These are phyloP conservation scores for Barnettozyma siamensis DNA, from an alignment of 805 yeast genomes.

Conservation along the genomic window DNA sequence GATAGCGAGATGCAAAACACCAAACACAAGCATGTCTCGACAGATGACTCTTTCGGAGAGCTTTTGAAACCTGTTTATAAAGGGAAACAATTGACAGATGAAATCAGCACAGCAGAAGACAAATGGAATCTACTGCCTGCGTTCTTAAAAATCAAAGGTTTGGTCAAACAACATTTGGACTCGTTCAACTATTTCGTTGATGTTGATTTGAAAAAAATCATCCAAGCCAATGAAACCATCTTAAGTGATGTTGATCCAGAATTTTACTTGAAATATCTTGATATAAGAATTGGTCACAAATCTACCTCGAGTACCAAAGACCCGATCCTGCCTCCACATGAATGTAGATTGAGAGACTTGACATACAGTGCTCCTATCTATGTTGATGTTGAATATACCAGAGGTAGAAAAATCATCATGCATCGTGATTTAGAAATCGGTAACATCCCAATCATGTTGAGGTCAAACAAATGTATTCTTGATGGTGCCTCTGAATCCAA, in stretches of 20 bases:
- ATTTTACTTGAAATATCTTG: constrained; percentile 86
- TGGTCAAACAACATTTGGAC: constrained; percentile 95
- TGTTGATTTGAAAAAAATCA: constrained; percentile 85
- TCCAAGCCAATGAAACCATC: constrained; percentile 83
- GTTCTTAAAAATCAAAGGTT: constrained; percentile 88
- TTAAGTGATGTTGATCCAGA: constrained; percentile 96
- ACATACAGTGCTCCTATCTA: constrained; percentile 93
- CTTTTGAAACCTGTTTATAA: constrained; percentile 74
- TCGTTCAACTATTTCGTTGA: constrained; percentile 98
- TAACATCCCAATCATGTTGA: constrained; percentile 97
- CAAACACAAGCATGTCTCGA: constrained; percentile 19
- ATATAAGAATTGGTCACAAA: constrained; percentile 84
- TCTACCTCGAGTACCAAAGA: constrained; percentile 51
- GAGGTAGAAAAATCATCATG: constrained; percentile 88
- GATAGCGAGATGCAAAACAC: constrained; percentile 6
- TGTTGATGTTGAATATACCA: constrained; percentile 95
- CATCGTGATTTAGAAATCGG: constrained; percentile 92
- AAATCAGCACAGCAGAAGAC: constrained; percentile 86
- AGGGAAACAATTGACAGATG: constrained; percentile 84
- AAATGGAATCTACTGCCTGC: constrained; percentile 98
- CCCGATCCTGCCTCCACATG: constrained; percentile 80
- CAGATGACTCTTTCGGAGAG: constrained; percentile 66
- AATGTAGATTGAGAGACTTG: constrained; percentile 89
- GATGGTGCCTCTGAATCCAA: constrained; percentile 69
- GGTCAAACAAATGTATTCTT: constrained; percentile 87